Conservation (phyloP, 1,284 basidiomycete genomes). For the Anthracocystis setariae region DNA sequence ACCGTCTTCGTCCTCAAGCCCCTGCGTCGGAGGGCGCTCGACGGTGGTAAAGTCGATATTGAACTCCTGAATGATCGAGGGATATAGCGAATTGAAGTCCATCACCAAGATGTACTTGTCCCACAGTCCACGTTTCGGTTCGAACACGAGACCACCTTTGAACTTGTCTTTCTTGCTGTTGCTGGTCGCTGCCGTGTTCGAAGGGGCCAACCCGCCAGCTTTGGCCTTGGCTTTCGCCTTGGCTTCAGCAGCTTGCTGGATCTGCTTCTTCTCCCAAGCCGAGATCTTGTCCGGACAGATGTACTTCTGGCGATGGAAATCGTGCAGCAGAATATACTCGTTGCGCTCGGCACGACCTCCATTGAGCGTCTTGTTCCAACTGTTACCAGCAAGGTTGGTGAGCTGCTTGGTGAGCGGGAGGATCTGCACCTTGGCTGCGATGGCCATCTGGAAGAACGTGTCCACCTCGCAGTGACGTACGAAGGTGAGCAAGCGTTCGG, state of each 20-base stretch:
- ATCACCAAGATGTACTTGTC: slow-evolving; percentile 98
- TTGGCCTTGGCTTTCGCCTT: slow-evolving; percentile 46
- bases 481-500: slow-evolving; percentile 84
- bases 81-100: slow-evolving; percentile 99
- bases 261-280: slow-evolving; percentile 71
- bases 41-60: slow-evolving; percentile 99
- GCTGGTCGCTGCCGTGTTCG: slow-evolving; percentile 73
- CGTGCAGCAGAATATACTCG: slow-evolving; percentile 97
- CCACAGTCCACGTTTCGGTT: slow-evolving; percentile 95
- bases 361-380: slow-evolving; percentile 74
- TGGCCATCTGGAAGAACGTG: slow-evolving; percentile 94
- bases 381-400: slow-evolving; percentile 96
- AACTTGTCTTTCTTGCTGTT: slow-evolving; percentile 87
- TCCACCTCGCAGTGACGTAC: slow-evolving; percentile 92
- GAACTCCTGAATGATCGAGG: slow-evolving; percentile 99
- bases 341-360: slow-evolving; percentile 93
- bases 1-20: slow-evolving; percentile 60
- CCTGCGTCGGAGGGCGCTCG: slow-evolving; percentile 74
- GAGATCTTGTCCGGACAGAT: slow-evolving; percentile 94
- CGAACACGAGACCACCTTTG: slow-evolving; percentile 97
- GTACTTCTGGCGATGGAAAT: slow-evolving; percentile 95
- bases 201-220: slow-evolving; percentile 35
- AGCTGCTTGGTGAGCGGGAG: slow-evolving; percentile 89
- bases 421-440: slow-evolving; percentile 88
- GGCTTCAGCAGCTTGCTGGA: slow-evolving; percentile 51